Conservation (phyloP, 208 protist genomes). For the Wallacemonas sp. region DNA sequence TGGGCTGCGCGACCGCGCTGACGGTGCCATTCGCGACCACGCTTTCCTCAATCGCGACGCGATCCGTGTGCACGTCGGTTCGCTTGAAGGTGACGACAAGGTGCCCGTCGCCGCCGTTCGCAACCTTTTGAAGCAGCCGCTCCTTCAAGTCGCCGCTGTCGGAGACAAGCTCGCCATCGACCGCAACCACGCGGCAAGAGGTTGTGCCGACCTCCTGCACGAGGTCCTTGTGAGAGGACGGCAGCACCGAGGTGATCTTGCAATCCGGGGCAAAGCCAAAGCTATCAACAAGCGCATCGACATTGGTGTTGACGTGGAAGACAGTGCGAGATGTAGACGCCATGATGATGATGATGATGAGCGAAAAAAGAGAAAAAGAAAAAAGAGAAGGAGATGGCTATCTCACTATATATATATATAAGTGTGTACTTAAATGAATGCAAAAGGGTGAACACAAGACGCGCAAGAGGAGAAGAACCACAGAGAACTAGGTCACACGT, state of each 20-base stretch:
- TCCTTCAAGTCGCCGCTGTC: constrained; percentile 64
- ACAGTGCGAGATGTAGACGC: constrained; percentile 3
- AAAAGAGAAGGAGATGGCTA: not conserved
- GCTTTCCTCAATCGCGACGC: constrained; percentile 56
- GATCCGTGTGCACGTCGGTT: constrained; percentile 28
- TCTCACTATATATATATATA: no score
- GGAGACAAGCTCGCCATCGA: constrained; percentile 47
- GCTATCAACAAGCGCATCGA: constrained; percentile 49
- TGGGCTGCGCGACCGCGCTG: constrained; percentile 35
- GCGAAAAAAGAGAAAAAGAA: not conserved
- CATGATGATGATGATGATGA: not conserved
- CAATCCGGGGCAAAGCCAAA: constrained; percentile 66
- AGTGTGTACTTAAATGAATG: no score
- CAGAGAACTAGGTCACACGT: no score
- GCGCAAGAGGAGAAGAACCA: not conserved
- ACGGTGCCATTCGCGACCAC: constrained; percentile 52
- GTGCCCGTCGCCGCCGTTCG: constrained; percentile 9
- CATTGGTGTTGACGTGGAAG: constrained; percentile 37
- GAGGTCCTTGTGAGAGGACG: constrained; percentile 21
- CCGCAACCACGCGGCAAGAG: constrained; percentile 43
- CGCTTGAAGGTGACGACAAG: constrained; percentile 47
- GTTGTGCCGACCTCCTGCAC: constrained; percentile 29
- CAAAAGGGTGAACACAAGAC: not conserved
- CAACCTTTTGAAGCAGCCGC: constrained; percentile 30
- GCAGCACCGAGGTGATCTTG: constrained; percentile 45